phyloP scores from a whole-genome alignment of 441 rosid species.

The Erysimum cheiri region DNA sequence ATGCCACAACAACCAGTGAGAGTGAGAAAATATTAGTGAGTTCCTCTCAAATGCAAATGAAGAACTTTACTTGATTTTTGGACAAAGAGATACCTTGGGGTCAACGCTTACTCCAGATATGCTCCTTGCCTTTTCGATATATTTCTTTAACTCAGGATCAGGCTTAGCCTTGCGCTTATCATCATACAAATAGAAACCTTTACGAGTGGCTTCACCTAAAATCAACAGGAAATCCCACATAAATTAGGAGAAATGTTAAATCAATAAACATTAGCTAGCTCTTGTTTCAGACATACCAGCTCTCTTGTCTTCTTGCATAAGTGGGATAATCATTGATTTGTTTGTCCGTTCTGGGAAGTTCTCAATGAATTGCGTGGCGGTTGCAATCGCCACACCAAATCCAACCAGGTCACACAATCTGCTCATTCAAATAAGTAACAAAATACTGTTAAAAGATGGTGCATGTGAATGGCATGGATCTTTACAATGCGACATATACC shows the following conservation, averaged over 20 bases:
- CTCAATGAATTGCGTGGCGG: slow-evolving; percentile 75
- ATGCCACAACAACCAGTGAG: slow-evolving; percentile 28
- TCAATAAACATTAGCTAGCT: background rate
- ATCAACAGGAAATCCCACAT: slow-evolving; percentile 35
- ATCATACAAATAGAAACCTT: slow-evolving; percentile 88
- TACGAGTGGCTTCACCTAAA: slow-evolving; percentile 81
- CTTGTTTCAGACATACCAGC: slow-evolving; percentile 47
- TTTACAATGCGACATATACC: slow-evolving; percentile 48
- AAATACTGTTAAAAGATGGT: slow-evolving; percentile 4
- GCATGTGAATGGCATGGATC: slow-evolving; percentile 16
- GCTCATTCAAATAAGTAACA: slow-evolving; percentile 41
- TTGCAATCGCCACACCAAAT: slow-evolving; percentile 91
- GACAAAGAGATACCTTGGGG: slow-evolving; percentile 62
- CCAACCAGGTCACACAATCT: slow-evolving; percentile 95
- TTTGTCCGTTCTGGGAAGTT: slow-evolving; percentile 85
- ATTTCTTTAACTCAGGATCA: slow-evolving; percentile 81
- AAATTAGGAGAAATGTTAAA: slow-evolving; percentile 12
- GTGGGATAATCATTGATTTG: slow-evolving; percentile 85
- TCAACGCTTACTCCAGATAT: slow-evolving; percentile 71
- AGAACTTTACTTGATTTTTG: background rate
- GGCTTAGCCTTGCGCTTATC: slow-evolving; percentile 83
- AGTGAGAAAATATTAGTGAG: slow-evolving; percentile 10
- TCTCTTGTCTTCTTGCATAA: slow-evolving; percentile 96
- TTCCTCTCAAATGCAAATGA: slow-evolving; percentile 12
- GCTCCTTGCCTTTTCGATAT: slow-evolving; percentile 82